Conservation (phyloP, 129 eudicot species). For the Gnaphalium uliginosum region DNA sequence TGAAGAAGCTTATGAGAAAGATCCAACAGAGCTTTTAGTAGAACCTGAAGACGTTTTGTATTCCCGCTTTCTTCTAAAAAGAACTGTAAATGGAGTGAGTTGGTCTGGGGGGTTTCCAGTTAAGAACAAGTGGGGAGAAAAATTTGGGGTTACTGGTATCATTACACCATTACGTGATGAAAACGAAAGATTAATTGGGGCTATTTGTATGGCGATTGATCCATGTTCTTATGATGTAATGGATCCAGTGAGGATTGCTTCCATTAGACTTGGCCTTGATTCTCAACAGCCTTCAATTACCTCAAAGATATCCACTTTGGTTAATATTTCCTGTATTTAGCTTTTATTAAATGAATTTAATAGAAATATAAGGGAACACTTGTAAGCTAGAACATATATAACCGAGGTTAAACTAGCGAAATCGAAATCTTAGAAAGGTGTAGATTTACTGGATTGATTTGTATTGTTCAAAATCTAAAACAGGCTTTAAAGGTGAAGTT, state of each 20-base stretch:
- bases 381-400: too few relatives aligned
- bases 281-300: conserved; percentile 66
- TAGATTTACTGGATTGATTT: conserved; percentile 17
- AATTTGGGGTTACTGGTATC: conserved; percentile 39
- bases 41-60: conserved; percentile 27
- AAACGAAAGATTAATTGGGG: conserved; percentile 48
- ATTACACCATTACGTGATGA: conserved; percentile 62
- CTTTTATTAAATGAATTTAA: neutral
- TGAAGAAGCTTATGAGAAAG: conserved; percentile 55
- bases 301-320: conserved; percentile 78
- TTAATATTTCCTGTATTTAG: conserved; percentile 26
- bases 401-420: neutral
- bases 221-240: conserved; percentile 44
- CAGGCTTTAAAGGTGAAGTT: conserved; percentile 84
- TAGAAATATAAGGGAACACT: neutral
- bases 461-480: conserved; percentile 5
- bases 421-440: neutral
- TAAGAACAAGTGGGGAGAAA: conserved; percentile 49
- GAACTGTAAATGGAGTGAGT: conserved; percentile 45
- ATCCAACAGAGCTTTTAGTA: conserved; percentile 46
- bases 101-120: conserved; percentile 82
- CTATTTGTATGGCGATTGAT: conserved; percentile 52
- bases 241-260: neutral
- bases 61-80: conserved; percentile 65
- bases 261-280: conserved; percentile 62